phyloP scores from a whole-genome alignment of 164 flowering plant species.

The Houttuynia cordata region DNA sequence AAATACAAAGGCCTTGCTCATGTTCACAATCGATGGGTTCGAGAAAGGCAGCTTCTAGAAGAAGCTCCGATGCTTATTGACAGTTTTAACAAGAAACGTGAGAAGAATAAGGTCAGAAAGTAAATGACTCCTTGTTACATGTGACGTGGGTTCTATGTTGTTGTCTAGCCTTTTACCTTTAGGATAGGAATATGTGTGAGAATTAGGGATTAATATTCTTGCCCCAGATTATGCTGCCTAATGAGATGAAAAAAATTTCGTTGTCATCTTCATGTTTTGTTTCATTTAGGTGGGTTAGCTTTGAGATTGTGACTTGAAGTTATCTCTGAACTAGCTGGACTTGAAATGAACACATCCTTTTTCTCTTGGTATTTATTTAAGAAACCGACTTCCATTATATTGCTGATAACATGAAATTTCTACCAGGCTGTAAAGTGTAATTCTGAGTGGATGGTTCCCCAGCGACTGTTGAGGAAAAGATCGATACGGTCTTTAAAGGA shows the following conservation, averaged over 20 bases:
- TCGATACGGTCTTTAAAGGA: slow-evolving; percentile 15
- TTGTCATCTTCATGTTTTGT: too few relatives aligned
- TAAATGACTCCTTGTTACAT: background rate
- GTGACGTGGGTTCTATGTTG: too few relatives aligned
- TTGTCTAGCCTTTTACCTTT: too few relatives aligned
- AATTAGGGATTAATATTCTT: too few relatives aligned
- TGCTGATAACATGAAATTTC: background rate
- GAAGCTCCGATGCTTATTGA: slow-evolving; percentile 47
- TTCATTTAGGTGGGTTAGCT: too few relatives aligned
- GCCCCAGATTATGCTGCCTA: too few relatives aligned
- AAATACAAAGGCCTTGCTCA: slow-evolving; percentile 74
- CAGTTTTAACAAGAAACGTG: slow-evolving; percentile 25
- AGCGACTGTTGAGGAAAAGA: slow-evolving; percentile 52
- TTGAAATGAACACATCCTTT: too few relatives aligned
- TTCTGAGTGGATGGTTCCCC: slow-evolving; percentile 53
- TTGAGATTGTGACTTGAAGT: too few relatives aligned
- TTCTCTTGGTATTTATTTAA: too few relatives aligned
- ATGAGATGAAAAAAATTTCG: too few relatives aligned
- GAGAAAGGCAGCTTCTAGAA: slow-evolving; percentile 36
- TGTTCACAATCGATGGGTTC: slow-evolving; percentile 62
- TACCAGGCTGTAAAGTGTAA: slow-evolving; percentile 34
- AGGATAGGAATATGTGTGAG: too few relatives aligned
- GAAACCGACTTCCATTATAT: background rate
- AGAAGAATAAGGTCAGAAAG: slow-evolving; percentile 4
- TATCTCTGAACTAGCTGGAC: too few relatives aligned